These are phyloP conservation scores for Sporothrix pseudoabietina DNA, from an alignment of 2,329 filamentous ascomycete species.

Conservation along the genomic window DNA sequence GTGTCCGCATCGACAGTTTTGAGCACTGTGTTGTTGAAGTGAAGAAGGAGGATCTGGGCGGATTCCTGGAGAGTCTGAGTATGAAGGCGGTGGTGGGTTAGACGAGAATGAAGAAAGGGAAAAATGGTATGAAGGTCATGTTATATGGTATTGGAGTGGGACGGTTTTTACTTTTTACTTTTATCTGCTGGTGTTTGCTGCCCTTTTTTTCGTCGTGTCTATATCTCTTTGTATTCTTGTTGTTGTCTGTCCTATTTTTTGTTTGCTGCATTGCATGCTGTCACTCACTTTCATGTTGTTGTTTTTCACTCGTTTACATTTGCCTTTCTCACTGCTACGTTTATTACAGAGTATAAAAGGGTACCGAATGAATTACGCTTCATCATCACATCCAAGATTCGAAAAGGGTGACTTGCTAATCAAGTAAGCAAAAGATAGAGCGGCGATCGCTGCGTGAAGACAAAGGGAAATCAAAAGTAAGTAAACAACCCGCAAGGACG, in stretches of 20 bases:
- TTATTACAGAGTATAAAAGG: background rate
- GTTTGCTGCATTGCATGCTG: conserved; percentile 9
- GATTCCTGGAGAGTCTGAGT: conserved; percentile 88
- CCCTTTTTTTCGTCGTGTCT: background rate
- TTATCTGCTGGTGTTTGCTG: background rate
- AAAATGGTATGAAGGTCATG: background rate
- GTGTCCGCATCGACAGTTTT: conserved; percentile 92
- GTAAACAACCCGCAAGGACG: background rate
- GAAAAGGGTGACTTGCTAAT: no score
- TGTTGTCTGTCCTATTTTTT: background rate
- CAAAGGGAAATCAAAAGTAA: background rate
- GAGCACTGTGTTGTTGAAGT: conserved; percentile 98
- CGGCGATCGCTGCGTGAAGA: conserved; percentile 4
- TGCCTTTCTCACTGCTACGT: background rate
- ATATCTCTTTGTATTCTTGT: conserved; percentile 1
- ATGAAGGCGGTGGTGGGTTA: conserved; percentile 80
- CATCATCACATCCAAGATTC: background rate
- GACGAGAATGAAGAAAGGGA: background rate
- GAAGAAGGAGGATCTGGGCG: conserved; percentile 89
- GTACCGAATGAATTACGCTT: conserved; percentile 24
- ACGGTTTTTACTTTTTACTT: background rate
- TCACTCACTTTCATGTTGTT: background rate
- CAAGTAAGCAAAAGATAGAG: background rate
- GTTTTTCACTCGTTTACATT: background rate
- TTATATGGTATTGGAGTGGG: background rate